Base-by-base conservation (phyloP, 116 monocot species). In the Papilionanthe hybrid region DNA sequence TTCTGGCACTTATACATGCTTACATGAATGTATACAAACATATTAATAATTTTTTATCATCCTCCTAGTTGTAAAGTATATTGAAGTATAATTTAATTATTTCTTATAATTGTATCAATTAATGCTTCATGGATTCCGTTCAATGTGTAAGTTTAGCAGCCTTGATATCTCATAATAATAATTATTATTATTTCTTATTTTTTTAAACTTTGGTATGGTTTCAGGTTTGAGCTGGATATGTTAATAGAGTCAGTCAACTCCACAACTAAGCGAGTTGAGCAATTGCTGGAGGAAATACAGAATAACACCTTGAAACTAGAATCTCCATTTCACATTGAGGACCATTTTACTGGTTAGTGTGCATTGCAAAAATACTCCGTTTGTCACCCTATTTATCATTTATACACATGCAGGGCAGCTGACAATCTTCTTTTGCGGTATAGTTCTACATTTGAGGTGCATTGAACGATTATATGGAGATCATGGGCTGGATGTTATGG, bases 171-270 rank as follows among this genome's bases (percentile, higher is more conserved):
- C 32, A 13, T 69, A n/a, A n/a, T n/a, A n/a, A n/a, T n/a, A n/a
- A n/a, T n/a, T n/a, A 1, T 22, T 69, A 32, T 69, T 69, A 32
- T 69, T 28, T 72, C 43, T 30, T 28, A 5, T 28, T 27, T 66
- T 7, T 23, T 25, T 66, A 9, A 32, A 8, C 13, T 12, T 69
- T 69, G 27, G 69, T 63, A 63, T 85, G 56, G 25, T 86, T 2
- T 45, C 78, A 98, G 99, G 85, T 95, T 95, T 90, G 99, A 99
- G 83, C 69, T 99, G 45, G 99, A 99, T 76, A 99, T 99, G 99
- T 77, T 99, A 72, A 76, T 99, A 76, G 99, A 99, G 80, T 90
- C 95, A 0, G 91, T 90, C 45, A 99, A 95, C 84, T 87, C 66
- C 42, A 85, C 99, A 37, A 90, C 86, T 27, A 90, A 90, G 75